phyloP scores from a whole-genome alignment of 306 rosid genomes.

The Corylus heterophylla region DNA sequence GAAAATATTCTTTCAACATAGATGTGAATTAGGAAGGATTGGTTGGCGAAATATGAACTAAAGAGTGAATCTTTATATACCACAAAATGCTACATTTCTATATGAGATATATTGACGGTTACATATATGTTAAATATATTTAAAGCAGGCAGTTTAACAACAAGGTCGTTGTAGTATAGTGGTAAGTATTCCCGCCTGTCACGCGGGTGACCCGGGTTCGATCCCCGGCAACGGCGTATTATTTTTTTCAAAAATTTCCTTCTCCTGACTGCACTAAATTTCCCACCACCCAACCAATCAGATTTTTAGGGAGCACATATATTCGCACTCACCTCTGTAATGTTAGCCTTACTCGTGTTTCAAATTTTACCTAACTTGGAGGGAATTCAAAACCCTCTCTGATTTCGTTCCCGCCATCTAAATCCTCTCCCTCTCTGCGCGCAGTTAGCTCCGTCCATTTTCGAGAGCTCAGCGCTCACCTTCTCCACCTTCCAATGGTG shows the following conservation, averaged over 20 bases:
- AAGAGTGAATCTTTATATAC: constrained; percentile 12
- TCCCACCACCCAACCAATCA: too few species aligned
- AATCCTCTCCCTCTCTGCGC: not conserved
- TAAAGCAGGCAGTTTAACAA: too few species aligned
- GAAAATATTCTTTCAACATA: not conserved
- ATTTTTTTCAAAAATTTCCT: not conserved
- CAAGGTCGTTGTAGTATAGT: constrained; percentile 47
- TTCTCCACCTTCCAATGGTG: constrained; percentile 24
- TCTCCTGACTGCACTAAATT: not conserved
- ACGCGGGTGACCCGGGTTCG: constrained; percentile 58
- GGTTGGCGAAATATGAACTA: constrained; percentile 5
- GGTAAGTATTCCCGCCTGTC: constrained; percentile 54
- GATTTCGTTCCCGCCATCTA: constrained; percentile 38
- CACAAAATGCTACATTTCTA: constrained; percentile 1
- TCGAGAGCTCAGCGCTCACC: not conserved
- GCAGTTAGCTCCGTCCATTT: not conserved
- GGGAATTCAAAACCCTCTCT: not conserved
- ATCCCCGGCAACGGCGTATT: constrained; percentile 47
- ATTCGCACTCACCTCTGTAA: too few species aligned
- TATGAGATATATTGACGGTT: not conserved
- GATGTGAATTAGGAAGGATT: constrained; percentile 14
- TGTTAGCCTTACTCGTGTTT: not conserved
- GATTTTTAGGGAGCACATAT: too few species aligned
- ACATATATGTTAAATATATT: too few species aligned
- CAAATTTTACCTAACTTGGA: too few species aligned